Conservation (phyloP, 495 filamentous ascomycete genomes). For the Penicillium desertorum region DNA sequence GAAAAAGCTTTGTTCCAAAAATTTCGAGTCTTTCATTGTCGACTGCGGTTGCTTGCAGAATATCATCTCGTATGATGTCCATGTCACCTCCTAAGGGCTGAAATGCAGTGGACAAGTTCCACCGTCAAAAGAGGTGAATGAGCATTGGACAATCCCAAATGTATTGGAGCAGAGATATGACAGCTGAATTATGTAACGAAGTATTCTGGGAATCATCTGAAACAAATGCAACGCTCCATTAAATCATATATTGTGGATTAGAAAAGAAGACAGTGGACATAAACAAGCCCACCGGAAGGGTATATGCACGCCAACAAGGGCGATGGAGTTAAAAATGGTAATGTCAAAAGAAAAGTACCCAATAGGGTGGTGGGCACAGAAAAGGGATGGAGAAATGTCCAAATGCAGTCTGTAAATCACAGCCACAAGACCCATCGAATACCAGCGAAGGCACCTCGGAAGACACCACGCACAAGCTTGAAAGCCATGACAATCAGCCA, state of each 20-base stretch:
- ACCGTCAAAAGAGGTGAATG: neutral
- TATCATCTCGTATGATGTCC: neutral
- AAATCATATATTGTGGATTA: conserved; percentile 1
- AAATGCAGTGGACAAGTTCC: neutral
- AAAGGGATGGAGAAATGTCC: neutral
- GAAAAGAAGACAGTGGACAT: neutral
- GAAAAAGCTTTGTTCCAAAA: neutral
- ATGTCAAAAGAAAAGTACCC: neutral
- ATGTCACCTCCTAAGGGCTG: neutral
- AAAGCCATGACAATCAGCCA: conserved; percentile 76
- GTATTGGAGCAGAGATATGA: neutral
- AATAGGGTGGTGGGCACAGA: neutral
- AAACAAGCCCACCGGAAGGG: conserved; percentile 1
- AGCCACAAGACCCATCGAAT: conserved; percentile 81
- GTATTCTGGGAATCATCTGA: neutral
- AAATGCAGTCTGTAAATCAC: conserved; percentile 13
- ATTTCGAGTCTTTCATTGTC: neutral
- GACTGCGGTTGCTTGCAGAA: neutral
- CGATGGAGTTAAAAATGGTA: conserved; percentile 1
- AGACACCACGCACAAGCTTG: conserved; percentile 58
- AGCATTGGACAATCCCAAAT: neutral
- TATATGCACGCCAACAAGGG: conserved; percentile 15
- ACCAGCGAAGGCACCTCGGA: conserved; percentile 55
- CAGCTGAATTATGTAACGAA: conserved; percentile 1
- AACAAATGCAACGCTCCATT: conserved; percentile 5